Conservation (phyloP, 441 rosid genomes). For the Populus hybrid region DNA sequence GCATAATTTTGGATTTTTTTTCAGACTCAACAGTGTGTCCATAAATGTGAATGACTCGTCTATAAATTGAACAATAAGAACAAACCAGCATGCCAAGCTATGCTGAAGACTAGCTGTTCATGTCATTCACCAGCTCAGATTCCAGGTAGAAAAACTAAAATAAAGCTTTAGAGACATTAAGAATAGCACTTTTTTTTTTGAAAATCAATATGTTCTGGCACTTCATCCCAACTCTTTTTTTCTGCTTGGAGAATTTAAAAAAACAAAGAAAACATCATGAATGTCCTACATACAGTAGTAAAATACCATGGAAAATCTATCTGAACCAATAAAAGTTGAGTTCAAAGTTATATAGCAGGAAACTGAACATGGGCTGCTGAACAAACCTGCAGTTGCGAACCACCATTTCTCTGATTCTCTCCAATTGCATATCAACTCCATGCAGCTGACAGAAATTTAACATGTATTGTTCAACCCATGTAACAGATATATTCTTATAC, state of each 20-base stretch:
- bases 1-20: no score
- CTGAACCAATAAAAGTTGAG: neutral
- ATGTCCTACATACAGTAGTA: neutral
- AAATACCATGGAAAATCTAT: neutral
- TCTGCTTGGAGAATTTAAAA: neutral
- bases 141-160: no score
- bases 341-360: neutral
- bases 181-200: no score
- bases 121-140: no score
- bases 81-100: no score
- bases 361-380: neutral
- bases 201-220: no score
- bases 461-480: neutral
- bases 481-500: neutral
- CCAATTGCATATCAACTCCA: constrained; percentile 63
- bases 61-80: no score
- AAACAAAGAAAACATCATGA: neutral
- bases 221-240: neutral
- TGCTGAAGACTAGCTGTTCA: no score
- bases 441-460: constrained; percentile 50
- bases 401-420: constrained; percentile 61
- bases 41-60: no score
- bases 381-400: constrained; percentile 78
- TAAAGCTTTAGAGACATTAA: no score
- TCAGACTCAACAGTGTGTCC: no score